Percentiles rank a stretch among this genome's conserved stretches.
These are phyloP conservation scores for Erythrobasidium yunnanense DNA, from an alignment of 768 basidiomycete species.

Conservation along the genomic window DNA sequence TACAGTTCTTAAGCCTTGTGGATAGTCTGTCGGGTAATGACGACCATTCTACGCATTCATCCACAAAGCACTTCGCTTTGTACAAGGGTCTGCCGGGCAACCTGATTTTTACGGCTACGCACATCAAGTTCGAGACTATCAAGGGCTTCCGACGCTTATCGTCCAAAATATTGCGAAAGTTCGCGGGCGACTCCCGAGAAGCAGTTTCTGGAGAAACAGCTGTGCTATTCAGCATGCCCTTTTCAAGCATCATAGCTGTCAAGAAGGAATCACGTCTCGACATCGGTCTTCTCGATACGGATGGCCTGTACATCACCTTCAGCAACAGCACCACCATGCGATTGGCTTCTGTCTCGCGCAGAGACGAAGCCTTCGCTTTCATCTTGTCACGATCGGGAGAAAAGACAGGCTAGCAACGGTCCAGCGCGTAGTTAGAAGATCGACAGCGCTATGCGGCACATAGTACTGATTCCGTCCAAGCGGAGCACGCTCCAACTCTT, in stretches of 20 bases:
- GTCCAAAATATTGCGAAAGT: background rate
- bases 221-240: background rate
- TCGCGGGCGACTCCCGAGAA: background rate
- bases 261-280: conserved; percentile 19
- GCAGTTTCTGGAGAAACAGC: background rate
- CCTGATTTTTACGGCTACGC: background rate
- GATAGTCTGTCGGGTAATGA: too few species aligned
- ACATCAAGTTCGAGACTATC: background rate
- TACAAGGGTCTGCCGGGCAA: conserved; percentile 13
- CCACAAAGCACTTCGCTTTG: conserved; percentile 15
- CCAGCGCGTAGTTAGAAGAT: too few species aligned
- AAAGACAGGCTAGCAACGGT: background rate
- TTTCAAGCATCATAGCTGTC: background rate
- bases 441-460: too few species aligned
- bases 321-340: background rate
- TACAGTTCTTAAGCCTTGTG: too few species aligned
- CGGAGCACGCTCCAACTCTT: too few species aligned
- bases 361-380: conserved; percentile 19
- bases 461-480: too few species aligned
- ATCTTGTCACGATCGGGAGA: background rate
- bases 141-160: conserved; percentile 3
- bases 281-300: conserved; percentile 19
- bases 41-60: too few species aligned
- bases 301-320: conserved; percentile 13
- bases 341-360: background rate